Evolutionary conservation across 2,329 filamentous ascomycete genomes (phyloP).

Genomic region (Epichloe hybrida): DNA sequence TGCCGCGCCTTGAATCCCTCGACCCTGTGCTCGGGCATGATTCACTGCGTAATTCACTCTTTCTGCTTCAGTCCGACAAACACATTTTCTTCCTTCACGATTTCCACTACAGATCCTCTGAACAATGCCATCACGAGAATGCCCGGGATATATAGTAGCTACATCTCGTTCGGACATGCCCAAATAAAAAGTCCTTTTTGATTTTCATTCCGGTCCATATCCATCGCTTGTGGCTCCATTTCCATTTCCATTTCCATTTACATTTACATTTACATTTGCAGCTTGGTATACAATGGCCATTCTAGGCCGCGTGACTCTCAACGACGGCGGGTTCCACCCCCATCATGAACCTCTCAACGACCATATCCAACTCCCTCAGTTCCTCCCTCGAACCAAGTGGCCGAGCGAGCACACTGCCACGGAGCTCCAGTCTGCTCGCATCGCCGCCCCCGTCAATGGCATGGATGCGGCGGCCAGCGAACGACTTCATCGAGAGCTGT

Average conservation of each 20-base stretch:
- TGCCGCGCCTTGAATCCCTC: too few species aligned
- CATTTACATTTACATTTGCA: neutral
- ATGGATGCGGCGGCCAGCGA: neutral
- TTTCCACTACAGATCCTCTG: neutral
- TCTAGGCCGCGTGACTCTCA: slow-evolving; percentile 4
- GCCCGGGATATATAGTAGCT: neutral
- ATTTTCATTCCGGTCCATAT: too few species aligned
- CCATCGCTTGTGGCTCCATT: too few species aligned
- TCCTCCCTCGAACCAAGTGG: slow-evolving; percentile 8
- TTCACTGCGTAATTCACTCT: too few species aligned
- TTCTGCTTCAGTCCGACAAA: neutral
- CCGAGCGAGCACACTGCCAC: neutral
- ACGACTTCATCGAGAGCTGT: neutral
- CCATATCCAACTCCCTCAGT: slow-evolving; percentile 10
- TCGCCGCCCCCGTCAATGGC: slow-evolving; percentile 1
- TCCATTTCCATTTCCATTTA: neutral
- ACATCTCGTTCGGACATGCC: neutral
- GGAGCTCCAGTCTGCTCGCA: neutral
- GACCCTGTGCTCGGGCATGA: too few species aligned
- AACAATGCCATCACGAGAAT: neutral
- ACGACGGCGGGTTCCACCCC: neutral
- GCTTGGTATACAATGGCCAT: neutral
- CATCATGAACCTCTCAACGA: slow-evolving; percentile 1
- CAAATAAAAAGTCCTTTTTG: too few species aligned
- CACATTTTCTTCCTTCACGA: neutral